These are phyloP conservation scores for Hypoxylon subgilvum DNA, from an alignment of 495 filamentous ascomycete species.

Conservation along the genomic window DNA sequence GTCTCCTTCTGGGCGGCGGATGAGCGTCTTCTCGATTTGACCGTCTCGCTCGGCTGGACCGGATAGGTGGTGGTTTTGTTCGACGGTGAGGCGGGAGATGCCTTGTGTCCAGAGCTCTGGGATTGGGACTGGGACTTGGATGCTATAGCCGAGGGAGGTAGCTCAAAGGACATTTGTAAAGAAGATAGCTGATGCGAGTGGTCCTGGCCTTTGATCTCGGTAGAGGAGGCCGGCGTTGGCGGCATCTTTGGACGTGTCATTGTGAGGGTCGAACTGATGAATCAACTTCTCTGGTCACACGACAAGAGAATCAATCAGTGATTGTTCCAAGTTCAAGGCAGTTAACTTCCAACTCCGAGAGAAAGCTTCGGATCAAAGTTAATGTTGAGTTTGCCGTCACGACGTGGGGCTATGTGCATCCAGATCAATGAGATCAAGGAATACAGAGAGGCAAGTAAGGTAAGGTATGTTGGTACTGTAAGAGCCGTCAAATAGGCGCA, in stretches of 20 bases:
- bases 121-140: slow-evolving; percentile 34
- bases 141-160: slow-evolving; percentile 80
- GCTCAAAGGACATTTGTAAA: slow-evolving; percentile 65
- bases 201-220: slow-evolving; percentile 80
- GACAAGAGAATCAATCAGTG: slow-evolving; percentile 4
- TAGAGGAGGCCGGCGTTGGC: slow-evolving; percentile 84
- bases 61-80: slow-evolving; percentile 60
- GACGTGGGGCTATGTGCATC: too few species aligned
- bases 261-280: slow-evolving; percentile 33
- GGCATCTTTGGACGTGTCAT: slow-evolving; percentile 77
- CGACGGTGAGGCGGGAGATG: slow-evolving; percentile 52
- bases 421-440: background rate
- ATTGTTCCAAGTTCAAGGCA: background rate
- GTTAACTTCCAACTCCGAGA: background rate
- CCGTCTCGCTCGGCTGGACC: slow-evolving; percentile 57
- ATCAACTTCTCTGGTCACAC: slow-evolving; percentile 17
- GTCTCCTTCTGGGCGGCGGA: slow-evolving; percentile 61
- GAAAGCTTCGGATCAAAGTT: background rate
- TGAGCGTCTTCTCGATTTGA: slow-evolving; percentile 64
- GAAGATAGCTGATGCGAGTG: slow-evolving; percentile 60
- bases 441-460: background rate
- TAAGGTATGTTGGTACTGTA: background rate
- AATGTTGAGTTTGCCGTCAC: too few species aligned
- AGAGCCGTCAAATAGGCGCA: slow-evolving; percentile 10
- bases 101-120: slow-evolving; percentile 17